Base-by-base conservation (phyloP, 2,329 filamentous ascomycete genomes). In the Teratosphaeria destructans region DNA sequence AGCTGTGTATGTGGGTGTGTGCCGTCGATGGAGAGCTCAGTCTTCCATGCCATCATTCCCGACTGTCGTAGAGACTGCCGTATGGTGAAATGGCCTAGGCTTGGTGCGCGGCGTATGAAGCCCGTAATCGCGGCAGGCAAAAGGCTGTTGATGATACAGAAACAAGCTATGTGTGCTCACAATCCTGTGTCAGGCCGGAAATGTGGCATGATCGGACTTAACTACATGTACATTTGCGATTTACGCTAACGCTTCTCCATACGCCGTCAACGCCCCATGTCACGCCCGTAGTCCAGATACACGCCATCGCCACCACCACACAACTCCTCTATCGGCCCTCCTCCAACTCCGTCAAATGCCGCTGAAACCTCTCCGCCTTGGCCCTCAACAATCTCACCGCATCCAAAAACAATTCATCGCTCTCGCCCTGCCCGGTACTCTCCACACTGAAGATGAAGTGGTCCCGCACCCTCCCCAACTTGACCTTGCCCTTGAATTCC, bases 401-500 rank as follows among this genome's bases (percentile, higher is more conserved):
- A 76, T 97, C 91, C 59, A 99, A 76, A 79, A 99, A 97, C 64
- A 99, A 80, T 75, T 91, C 86, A 69, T 97, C 93, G 71, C 91
- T 96, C 61, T 94, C 87, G 79, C 90, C 95, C 77, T 99, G 94
- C 5, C 94, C 95, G 0, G 90, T 87, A 78, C 92, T 96, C 80
- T 99, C 94, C 39, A 99, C 82, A 58, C 85, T 88, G 80, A 94
- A 99, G 75, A 99, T 97, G 75, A 99, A 99, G 77, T 99, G 95
- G 74, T 99, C 94, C 65, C 91, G 82, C 68, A 91, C 80, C 58
- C 95, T 82, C 52, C 94, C 94, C 35, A 99, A 83, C 79, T 91
- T 92, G 64, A 99, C 94, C 79, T 96, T 99, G 72, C 86, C 89
- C 75, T 94, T 85, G 77, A 99, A 97, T 76, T 97, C 94, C 29